A percentile compares a stretch with the other conserved stretches of the same genome.
Conservation (phyloP, 148 eudicot species). For the Vaccinium darrowii region DNA sequence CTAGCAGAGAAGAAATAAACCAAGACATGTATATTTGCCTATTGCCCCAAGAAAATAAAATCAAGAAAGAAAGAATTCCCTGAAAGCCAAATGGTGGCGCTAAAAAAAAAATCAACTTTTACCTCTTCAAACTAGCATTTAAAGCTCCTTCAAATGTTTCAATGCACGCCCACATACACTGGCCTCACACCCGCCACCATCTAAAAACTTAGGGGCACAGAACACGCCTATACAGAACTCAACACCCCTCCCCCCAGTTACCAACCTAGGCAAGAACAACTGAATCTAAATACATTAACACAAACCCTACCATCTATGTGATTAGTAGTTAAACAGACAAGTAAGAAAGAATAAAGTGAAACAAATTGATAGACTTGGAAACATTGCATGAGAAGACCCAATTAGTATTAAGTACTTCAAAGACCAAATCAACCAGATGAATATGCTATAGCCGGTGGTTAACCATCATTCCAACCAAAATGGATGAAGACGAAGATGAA, state of each 20-base stretch:
- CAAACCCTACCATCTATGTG: background rate
- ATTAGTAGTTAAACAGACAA: background rate
- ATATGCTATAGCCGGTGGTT: background rate
- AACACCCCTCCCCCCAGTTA: background rate
- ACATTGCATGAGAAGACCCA: background rate
- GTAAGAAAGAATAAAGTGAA: background rate
- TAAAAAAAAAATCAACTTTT: background rate
- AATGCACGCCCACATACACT: background rate
- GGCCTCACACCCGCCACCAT: background rate
- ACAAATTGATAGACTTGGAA: background rate
- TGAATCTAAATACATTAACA: background rate
- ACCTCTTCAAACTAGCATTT: background rate
- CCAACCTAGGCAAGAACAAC: background rate
- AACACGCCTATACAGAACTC: background rate
- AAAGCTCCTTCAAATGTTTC: background rate
- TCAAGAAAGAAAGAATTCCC: background rate
- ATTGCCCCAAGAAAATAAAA: background rate
- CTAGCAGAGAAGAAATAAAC: background rate
- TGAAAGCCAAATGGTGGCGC: background rate
- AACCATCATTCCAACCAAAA: background rate
- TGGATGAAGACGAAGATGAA: background rate
- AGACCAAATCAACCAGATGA: constrained; percentile 7
- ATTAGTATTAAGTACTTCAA: background rate
- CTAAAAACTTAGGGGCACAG: background rate
- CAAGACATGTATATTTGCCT: background rate